Evolutionary conservation across 1,284 basidiomycete genomes (phyloP).

Genomic region (Cutaneotrichosporon mucoides): DNA sequence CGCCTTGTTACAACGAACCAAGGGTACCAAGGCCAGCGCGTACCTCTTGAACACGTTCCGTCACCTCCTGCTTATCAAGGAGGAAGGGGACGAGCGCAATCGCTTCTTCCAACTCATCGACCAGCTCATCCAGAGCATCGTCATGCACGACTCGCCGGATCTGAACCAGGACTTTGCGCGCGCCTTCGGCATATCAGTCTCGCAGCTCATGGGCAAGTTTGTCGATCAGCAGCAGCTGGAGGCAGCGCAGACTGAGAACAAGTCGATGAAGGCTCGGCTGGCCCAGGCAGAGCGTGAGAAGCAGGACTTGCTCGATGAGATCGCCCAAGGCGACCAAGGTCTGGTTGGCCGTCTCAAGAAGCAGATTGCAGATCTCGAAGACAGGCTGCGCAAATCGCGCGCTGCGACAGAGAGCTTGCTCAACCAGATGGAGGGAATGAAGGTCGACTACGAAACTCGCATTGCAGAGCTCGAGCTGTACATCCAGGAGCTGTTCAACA

Average conservation of each 20-base stretch:
- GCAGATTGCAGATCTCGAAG: conserved; percentile 68
- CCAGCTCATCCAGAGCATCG: conserved; percentile 85
- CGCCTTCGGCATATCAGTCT: conserved; percentile 83
- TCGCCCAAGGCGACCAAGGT: conserved; percentile 74
- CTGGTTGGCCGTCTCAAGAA: conserved; percentile 76
- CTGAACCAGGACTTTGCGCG: conserved; percentile 69
- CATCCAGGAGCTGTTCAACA: conserved; percentile 88
- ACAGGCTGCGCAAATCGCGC: conserved; percentile 72
- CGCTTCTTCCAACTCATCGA: conserved; percentile 93
- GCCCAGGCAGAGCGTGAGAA: conserved; percentile 44
- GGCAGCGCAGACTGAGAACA: conserved; percentile 68
- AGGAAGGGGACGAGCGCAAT: conserved; percentile 74
- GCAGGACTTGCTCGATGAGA: conserved; percentile 65
- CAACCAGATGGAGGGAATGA: conserved; percentile 74
- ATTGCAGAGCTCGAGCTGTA: conserved; percentile 85
- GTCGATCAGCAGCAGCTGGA: conserved; percentile 86
- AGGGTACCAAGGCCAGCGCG: conserved; percentile 72
- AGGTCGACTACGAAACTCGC: conserved; percentile 75
- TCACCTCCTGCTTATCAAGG: conserved; percentile 83
- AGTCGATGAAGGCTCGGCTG: conserved; percentile 62
- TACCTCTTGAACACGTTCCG: conserved; percentile 90
- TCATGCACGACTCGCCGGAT: conserved; percentile 76
- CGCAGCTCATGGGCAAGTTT: conserved; percentile 82
- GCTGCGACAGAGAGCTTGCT: conserved; percentile 71
- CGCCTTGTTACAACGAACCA: conserved; percentile 68